These are phyloP conservation scores for Metschnikowia continentalis DNA, from an alignment of 805 yeast genomes.

Conservation along the genomic window DNA sequence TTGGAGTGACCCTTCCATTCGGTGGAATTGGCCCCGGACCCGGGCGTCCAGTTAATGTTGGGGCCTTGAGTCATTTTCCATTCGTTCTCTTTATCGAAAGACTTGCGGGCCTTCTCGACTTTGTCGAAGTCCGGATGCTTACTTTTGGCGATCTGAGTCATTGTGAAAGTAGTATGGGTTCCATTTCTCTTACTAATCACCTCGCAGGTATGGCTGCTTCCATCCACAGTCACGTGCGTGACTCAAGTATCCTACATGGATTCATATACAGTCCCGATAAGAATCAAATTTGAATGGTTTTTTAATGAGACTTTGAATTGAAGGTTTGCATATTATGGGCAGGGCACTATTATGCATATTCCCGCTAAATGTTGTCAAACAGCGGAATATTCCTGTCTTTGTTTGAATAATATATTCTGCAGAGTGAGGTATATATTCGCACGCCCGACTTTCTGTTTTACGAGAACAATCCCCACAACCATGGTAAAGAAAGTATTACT, in stretches of 20 bases:
- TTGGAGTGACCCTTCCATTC: slow-evolving; percentile 46
- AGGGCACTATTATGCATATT: too few species aligned
- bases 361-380: background rate
- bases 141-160: background rate
- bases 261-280: too few species aligned
- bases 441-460: background rate
- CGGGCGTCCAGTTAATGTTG: slow-evolving; percentile 39
- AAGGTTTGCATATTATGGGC: too few species aligned
- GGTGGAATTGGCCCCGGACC: slow-evolving; percentile 43
- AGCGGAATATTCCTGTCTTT: background rate
- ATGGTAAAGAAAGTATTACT: slow-evolving; percentile 43
- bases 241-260: background rate
- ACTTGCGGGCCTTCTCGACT: slow-evolving; percentile 9
- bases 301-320: background rate
- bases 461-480: slow-evolving; percentile 1
- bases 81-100: slow-evolving; percentile 5
- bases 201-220: background rate
- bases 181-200: background rate
- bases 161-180: background rate
- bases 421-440: background rate
- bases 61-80: slow-evolving; percentile 25
- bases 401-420: background rate
- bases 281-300: background rate
- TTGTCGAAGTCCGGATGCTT: slow-evolving; percentile 12
- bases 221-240: background rate